Conservation (phyloP, 768 basidiomycete species). For the Psilocybe cyanescens region DNA sequence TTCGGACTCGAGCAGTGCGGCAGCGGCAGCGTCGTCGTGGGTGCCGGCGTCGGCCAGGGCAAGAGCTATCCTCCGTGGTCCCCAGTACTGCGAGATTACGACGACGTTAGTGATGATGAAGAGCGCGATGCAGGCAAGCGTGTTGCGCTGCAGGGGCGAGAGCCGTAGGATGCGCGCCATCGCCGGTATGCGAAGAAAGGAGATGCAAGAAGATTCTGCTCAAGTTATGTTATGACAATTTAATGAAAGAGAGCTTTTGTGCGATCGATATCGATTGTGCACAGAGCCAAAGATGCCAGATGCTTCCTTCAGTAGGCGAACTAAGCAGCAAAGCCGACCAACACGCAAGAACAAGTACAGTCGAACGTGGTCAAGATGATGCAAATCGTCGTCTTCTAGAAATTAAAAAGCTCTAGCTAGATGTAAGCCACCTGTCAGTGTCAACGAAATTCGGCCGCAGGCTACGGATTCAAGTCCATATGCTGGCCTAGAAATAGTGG, state of each 20-base stretch:
- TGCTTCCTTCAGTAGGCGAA: not conserved
- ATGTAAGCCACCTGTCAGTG: not conserved
- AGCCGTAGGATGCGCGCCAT: conserved; percentile 14
- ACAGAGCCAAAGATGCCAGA: not conserved
- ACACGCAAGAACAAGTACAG: too few relatives aligned
- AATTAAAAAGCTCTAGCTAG: not conserved
- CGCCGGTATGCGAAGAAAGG: not conserved
- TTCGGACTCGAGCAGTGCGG: not conserved
- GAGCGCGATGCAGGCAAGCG: conserved; percentile 1
- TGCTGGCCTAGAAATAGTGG: not conserved
- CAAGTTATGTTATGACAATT: too few relatives aligned
- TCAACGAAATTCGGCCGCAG: not conserved
- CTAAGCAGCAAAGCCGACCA: not conserved
- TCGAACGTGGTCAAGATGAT: not conserved
- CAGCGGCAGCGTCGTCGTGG: not conserved
- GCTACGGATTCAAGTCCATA: not conserved
- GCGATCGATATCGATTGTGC: not conserved
- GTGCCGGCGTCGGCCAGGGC: conserved; percentile 2
- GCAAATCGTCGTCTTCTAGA: not conserved
- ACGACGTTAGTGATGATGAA: conserved; percentile 6
- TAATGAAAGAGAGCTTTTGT: not conserved
- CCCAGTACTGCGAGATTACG: conserved; percentile 7
- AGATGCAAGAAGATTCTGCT: too few relatives aligned
- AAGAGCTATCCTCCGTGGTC: conserved; percentile 1
- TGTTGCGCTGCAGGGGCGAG: conserved; percentile 9